Conservation (phyloP, 2,329 filamentous ascomycete species). For the Fusarium sp. region DNA sequence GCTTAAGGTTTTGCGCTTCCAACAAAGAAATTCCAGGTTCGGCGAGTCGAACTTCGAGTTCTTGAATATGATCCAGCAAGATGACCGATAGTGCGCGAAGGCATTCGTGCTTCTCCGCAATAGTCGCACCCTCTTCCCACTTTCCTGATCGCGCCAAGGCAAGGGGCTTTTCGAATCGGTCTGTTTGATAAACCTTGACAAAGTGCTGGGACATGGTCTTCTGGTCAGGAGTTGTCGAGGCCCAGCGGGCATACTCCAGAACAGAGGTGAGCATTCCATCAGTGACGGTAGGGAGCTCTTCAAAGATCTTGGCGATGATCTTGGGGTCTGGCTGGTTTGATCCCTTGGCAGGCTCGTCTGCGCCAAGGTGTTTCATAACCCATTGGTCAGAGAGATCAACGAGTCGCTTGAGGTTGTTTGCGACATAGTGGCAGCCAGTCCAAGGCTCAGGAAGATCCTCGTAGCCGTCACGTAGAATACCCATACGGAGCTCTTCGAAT, state of each 20-base stretch:
- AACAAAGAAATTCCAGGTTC: constrained; percentile 44
- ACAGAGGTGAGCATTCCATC: constrained; percentile 67
- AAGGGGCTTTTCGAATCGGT: constrained; percentile 65
- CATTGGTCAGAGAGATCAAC: constrained; percentile 68
- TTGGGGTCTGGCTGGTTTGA: constrained; percentile 51
- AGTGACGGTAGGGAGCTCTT: constrained; percentile 62
- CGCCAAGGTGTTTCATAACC: constrained; percentile 60
- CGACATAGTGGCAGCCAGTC: constrained; percentile 78
- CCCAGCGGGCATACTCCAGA: constrained; percentile 65
- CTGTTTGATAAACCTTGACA: constrained; percentile 60
- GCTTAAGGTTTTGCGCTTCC: constrained; percentile 47
- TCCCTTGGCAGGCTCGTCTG: constrained; percentile 47
- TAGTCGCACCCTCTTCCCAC: constrained; percentile 67
- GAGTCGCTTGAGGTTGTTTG: constrained; percentile 71
- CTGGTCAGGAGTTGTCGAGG: constrained; percentile 57
- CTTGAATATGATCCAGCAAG: constrained; percentile 64
- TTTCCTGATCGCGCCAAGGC: constrained; percentile 65
- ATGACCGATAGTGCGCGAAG: constrained; percentile 68
- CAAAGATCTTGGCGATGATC: constrained; percentile 59
- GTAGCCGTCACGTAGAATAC: constrained; percentile 73
- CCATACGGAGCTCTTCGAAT: constrained; percentile 72
- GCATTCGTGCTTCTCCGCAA: constrained; percentile 69
- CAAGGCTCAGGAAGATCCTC: constrained; percentile 82
- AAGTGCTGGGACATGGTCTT: constrained; percentile 59
- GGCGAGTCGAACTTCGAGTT: constrained; percentile 45